Base-by-base conservation (phyloP, 805 yeast genomes). In the Pichia paraexigua region DNA sequence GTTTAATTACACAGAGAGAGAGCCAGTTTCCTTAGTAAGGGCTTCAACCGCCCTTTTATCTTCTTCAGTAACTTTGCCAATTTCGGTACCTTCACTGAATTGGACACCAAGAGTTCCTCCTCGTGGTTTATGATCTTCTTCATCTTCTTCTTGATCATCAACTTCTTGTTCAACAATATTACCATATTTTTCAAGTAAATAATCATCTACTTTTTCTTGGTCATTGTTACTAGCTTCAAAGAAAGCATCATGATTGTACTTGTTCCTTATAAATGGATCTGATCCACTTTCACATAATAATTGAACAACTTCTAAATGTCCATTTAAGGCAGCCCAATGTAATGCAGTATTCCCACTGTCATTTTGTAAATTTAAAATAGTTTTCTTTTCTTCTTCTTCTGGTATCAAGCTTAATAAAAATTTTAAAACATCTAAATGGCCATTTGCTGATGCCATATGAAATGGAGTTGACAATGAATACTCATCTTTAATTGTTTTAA, bases 381-480 rank as follows among this genome's bases (percentile, higher is more conserved):
- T 56, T 18, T 64, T 67, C n/a, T 64, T 67, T 17, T 80, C 79
- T 11, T 80, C 75, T 9, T 66, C 70, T 32, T 71, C 65, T 0
- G 75, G 60, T 5, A 82, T 52, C 28, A 80, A 62, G 0, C 77
- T 70, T 32, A 89, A 63, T 25, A 90, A 65, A 59, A 76, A 85
- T 60, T 77, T 68, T 25, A 87, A 78, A 5, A 83, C 80, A 30
- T 83, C 90, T 5, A 71, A 56, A 64, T 92, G 95, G 1, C 97
- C 99, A 68, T 94, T 94, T 27, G 95, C 99, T 24, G 95, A 83
- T 0, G 98, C 97, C 91, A 88, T 87, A 65, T 94, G 99, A 47
- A 94, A 70, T 9, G 96, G 85, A 0, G 96, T 87, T 48, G 87
- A 79, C 41, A 75, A 65, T 2, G 91, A 75, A 49, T 66, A 71